These are phyloP conservation scores for Pseudozyma flocculosa DNA, from an alignment of 1,284 basidiomycete species.

Conservation along the genomic window DNA sequence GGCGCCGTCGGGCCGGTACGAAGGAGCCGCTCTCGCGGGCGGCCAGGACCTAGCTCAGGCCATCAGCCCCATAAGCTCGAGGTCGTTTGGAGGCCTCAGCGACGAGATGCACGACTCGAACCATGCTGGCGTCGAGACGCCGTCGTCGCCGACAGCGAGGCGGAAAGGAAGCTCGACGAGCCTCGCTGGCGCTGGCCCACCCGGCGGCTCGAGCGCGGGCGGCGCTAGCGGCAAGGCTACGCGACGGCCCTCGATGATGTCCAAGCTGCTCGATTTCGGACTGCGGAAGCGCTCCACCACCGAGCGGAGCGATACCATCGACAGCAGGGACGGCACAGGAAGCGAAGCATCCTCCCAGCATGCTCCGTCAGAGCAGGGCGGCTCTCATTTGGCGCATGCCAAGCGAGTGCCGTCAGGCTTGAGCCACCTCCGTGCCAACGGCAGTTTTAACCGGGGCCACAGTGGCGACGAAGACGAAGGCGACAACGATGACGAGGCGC, in stretches of 20 bases:
- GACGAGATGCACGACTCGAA: too few species aligned
- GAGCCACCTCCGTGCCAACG: slow-evolving; percentile 4
- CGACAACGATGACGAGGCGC: slow-evolving; percentile 28
- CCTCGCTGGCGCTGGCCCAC: too few species aligned
- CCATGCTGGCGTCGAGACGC: too few species aligned
- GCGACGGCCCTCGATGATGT: slow-evolving; percentile 32
- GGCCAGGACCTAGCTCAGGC: neutral
- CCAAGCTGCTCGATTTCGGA: slow-evolving; percentile 29
- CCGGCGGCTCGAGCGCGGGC: neutral
- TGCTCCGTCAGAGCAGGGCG: neutral
- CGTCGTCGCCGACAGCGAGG: too few species aligned
- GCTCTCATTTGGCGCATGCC: neutral
- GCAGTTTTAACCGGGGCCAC: too few species aligned
- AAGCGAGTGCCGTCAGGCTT: slow-evolving; percentile 16
- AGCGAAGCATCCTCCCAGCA: neutral
- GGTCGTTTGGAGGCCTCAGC: neutral
- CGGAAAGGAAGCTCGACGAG: neutral
- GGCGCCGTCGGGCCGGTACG: too few species aligned
- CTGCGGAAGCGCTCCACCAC: slow-evolving; percentile 22
- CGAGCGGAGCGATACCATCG: slow-evolving; percentile 10
- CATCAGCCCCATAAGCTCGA: neutral
- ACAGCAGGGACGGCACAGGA: neutral
- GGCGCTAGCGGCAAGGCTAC: slow-evolving; percentile 1
- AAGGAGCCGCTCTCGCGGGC: neutral
- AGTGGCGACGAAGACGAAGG: neutral